Conservation (phyloP, 345 rosid species). For the Dimocarpus longan region DNA sequence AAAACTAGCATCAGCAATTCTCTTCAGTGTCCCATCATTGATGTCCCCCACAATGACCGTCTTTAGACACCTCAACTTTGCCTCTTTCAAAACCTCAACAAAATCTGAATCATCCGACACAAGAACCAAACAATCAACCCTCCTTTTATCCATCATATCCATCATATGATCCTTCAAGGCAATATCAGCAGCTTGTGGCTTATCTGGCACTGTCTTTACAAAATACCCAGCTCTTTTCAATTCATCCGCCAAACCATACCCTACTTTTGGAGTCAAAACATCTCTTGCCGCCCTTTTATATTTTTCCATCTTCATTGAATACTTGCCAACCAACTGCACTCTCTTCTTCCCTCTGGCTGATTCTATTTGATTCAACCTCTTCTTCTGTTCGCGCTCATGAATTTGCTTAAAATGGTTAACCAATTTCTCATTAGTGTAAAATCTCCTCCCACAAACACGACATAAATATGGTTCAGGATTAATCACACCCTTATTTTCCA, state of each 20-base stretch:
- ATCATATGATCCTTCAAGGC: conserved; percentile 75
- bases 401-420: conserved; percentile 78
- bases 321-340: conserved; percentile 69
- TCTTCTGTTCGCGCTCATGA: conserved; percentile 74
- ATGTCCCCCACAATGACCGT: conserved; percentile 81
- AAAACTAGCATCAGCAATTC: conserved; percentile 74
- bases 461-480: conserved; percentile 68
- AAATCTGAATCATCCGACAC: conserved; percentile 88
- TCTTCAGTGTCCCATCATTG: conserved; percentile 64
- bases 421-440: conserved; percentile 67
- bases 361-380: conserved; percentile 80
- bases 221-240: conserved; percentile 75
- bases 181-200: conserved; percentile 74
- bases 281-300: conserved; percentile 62
- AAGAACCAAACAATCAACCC: conserved; percentile 74
- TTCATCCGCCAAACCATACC: conserved; percentile 76
- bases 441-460: conserved; percentile 76
- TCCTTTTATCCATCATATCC: conserved; percentile 72
- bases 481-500: conserved; percentile 64
- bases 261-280: conserved; percentile 60
- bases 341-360: conserved; percentile 78
- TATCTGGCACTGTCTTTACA: conserved; percentile 61
- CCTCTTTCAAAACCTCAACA: conserved; percentile 65
- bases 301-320: conserved; percentile 82
- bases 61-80: conserved; percentile 70